Conservation (phyloP, 495 filamentous ascomycete species). For the Xylaria telfairii region DNA sequence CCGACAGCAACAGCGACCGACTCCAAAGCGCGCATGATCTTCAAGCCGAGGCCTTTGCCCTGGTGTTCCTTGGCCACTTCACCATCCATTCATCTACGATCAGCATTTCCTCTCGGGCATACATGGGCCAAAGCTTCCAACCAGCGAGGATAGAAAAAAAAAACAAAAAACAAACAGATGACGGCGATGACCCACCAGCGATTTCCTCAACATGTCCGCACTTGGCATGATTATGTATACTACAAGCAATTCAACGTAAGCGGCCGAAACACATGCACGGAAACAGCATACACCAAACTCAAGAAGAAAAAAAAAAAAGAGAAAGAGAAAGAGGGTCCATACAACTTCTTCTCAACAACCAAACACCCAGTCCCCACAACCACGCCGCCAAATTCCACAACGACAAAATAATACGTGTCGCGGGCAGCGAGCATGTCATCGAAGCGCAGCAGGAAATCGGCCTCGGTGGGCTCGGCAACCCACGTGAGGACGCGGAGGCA, state of each 20-base stretch:
- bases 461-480: constrained; percentile 76
- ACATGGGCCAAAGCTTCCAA: background rate
- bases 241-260: constrained; percentile 33
- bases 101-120: background rate
- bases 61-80: constrained; percentile 80
- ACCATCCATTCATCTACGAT: background rate
- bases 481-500: constrained; percentile 81
- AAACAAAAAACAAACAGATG: background rate
- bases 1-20: constrained; percentile 74
- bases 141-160: background rate
- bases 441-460: constrained; percentile 73
- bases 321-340: constrained; percentile 26
- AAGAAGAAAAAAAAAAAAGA: background rate
- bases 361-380: constrained; percentile 82
- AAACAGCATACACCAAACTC: background rate
- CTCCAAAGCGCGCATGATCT: constrained; percentile 84
- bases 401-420: constrained; percentile 79
- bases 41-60: constrained; percentile 83
- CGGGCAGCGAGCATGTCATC: constrained; percentile 74
- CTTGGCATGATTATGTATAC: constrained; percentile 65
- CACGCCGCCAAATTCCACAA: constrained; percentile 66
- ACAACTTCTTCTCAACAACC: constrained; percentile 78
- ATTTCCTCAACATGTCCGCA: constrained; percentile 94
- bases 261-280: background rate
- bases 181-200: constrained; percentile 45